A percentile compares a stretch with the other conserved stretches of the same genome.
Conservation (phyloP, 2,329 filamentous ascomycete species). For the Neoscytalidium dimidiatum region DNA sequence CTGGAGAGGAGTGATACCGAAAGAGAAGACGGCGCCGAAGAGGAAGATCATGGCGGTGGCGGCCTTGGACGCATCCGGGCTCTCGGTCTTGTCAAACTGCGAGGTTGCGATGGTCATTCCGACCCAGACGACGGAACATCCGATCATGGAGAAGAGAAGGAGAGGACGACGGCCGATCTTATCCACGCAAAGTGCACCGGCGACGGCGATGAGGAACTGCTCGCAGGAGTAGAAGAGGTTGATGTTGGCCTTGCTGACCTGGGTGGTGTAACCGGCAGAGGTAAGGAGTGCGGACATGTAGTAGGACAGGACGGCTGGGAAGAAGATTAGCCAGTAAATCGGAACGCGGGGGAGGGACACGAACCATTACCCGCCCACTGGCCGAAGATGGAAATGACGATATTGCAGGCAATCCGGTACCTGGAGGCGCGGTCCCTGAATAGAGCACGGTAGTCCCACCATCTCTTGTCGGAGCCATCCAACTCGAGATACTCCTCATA, state of each 20-base stretch:
- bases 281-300: conserved; percentile 18
- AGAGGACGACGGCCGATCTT: conserved; percentile 35
- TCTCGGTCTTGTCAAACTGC: conserved; percentile 12
- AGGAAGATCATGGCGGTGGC: conserved; percentile 36
- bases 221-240: conserved; percentile 24
- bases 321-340: neutral
- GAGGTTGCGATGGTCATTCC: conserved; percentile 26
- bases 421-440: conserved; percentile 50
- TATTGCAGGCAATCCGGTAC: conserved; percentile 56
- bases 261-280: conserved; percentile 14
- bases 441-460: conserved; percentile 61
- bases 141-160: conserved; percentile 30
- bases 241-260: conserved; percentile 18
- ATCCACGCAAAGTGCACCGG: conserved; percentile 37
- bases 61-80: neutral
- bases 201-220: conserved; percentile 36
- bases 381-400: conserved; percentile 56
- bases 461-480: conserved; percentile 56
- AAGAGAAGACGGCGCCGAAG: conserved; percentile 35
- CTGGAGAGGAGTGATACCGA: conserved; percentile 44
- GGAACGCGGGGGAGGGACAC: neutral
- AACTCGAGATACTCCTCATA: conserved; percentile 54
- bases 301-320: conserved; percentile 16
- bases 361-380: conserved; percentile 39
- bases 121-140: conserved; percentile 30